These are phyloP conservation scores for Gigaspora rosea DNA, from an alignment of 192 early-diverging fungal species.

Conservation along the genomic window DNA sequence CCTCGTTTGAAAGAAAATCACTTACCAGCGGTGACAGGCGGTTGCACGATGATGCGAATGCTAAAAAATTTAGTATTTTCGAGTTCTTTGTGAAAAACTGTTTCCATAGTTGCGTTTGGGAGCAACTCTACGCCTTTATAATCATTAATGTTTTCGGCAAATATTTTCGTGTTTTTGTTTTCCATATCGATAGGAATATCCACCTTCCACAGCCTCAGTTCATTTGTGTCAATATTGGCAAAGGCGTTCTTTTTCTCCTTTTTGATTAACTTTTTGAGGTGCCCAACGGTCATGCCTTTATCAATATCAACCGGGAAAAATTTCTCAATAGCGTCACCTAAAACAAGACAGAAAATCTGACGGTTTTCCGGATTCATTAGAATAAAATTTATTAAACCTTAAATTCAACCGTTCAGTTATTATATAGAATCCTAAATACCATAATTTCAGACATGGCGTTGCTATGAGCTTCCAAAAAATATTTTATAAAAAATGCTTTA, in stretches of 20 bases:
- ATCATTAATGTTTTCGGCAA: not conserved
- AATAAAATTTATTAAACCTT: no score
- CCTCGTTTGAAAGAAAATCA: not conserved
- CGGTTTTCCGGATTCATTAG: no score
- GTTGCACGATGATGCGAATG: not conserved
- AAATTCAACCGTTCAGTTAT: no score
- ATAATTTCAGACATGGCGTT: no score
- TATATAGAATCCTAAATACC: no score
- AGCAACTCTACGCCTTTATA: not conserved
- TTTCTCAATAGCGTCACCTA: constrained; percentile 11
- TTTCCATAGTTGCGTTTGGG: not conserved
- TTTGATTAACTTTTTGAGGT: constrained; percentile 33
- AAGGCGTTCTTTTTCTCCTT: not conserved
- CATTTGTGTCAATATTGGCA: constrained; percentile 11
- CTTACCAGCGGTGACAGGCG: not conserved
- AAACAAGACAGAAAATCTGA: constrained; percentile 29
- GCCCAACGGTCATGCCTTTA: constrained; percentile 14
- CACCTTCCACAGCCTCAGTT: constrained; percentile 31
- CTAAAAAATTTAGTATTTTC: not conserved
- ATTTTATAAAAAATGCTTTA: no score
- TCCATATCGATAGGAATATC: not conserved
- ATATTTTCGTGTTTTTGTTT: not conserved
- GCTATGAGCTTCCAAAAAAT: no score
- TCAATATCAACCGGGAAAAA: constrained; percentile 21
- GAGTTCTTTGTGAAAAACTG: not conserved